Base-by-base conservation (phyloP, 2,329 filamentous ascomycete species). In the Leptographium flavum region DNA sequence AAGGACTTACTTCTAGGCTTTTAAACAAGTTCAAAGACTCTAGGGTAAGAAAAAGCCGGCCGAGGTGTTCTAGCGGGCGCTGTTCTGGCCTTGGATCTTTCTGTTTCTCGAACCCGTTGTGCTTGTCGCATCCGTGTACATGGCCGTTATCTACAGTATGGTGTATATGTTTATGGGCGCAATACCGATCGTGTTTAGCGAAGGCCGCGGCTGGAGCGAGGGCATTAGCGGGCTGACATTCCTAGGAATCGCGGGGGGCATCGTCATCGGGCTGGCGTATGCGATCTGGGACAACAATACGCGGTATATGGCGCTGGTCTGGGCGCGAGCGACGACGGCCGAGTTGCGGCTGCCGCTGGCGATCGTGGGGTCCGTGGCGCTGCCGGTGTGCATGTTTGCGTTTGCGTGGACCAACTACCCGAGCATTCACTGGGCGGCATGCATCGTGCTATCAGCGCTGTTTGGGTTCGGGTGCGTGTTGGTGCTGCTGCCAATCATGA, bases 311-410 rank as follows among this genome's bases (percentile, higher is more conserved):
- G 63, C 54, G 50, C 56, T 66, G 41, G 64, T 70, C 23, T 63
- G 62, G 9, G 63, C 48, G 52, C 64, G 25, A 27, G 25, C 25
- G 25, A 27, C 25, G 25, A 27, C 25, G 25, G 22, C 22, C 36
- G 22, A 25, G 4, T 4, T 22, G 2, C 6, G 54, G 13, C 64
- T 87, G 2, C 72, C 74, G 0, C 69, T 74, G 9, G 70, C 71
- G 39, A 71, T 85, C 49, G 55, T 83, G 30, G 82, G 79, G 6
- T 73, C 72, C 9, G 57, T 81, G 21, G 63, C 70, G 2, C 62
- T 85, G 2, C 81, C 81, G 2, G 56, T 77, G 15, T 74, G 76
- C 2, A 62, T 83, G n/a, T 81, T 83, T 64, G 74, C 72, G 66
- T 81, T 81, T 53, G 78, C 76, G 1, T 83, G 78, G 78, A 81